These are phyloP conservation scores for Sequoiadendron giganteum DNA, from an alignment of 75 land plant genomes.

Conservation along the genomic window DNA sequence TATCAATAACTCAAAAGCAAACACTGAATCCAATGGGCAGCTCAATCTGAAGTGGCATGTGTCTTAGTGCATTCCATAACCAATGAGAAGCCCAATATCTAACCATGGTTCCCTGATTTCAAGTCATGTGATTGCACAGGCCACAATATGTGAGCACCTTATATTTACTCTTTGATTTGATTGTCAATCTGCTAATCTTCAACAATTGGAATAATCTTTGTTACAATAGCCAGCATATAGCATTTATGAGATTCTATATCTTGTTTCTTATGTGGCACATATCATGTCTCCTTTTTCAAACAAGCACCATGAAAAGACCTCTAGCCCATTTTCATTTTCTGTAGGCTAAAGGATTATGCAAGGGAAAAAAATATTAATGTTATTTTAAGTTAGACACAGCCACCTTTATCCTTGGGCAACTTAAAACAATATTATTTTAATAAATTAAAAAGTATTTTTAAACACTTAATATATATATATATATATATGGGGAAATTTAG, in stretches of 20 bases:
- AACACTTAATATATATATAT: no score
- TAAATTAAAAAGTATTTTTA: no score
- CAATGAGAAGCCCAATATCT: not conserved
- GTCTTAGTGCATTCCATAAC: not conserved
- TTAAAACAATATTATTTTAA: no score
- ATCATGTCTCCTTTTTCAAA: no score
- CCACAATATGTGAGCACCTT: not conserved
- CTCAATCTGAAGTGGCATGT: not conserved
- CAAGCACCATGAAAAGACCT: no score
- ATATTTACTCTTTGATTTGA: not conserved
- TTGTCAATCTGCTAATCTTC: not conserved
- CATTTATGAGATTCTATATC: not conserved
- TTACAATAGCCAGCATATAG: not conserved
- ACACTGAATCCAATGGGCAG: not conserved
- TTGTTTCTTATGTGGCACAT: not conserved
- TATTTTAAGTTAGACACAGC: no score
- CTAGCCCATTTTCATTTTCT: no score
- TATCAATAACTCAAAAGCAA: not conserved
- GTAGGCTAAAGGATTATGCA: no score
- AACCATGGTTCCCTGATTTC: not conserved
- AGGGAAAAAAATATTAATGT: no score
- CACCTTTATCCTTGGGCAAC: no score
- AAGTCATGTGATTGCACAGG: not conserved
- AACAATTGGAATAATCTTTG: no score
- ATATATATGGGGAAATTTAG: no score